Base-by-base conservation (phyloP, 2,329 filamentous ascomycete species). In the Alternaria panax region DNA sequence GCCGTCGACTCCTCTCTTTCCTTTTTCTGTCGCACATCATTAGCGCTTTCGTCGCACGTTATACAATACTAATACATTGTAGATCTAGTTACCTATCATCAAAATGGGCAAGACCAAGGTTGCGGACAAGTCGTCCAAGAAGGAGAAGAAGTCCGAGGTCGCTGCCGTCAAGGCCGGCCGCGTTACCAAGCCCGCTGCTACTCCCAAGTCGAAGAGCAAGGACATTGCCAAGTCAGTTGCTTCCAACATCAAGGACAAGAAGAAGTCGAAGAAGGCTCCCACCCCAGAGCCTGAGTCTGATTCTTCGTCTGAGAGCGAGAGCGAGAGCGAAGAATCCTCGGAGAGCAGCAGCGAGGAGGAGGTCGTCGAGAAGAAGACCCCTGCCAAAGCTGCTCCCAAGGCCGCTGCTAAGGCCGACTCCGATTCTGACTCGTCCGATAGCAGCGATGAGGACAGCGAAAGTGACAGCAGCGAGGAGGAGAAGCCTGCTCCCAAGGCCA, bases 191-290 rank as follows among this genome's bases (percentile, higher is more conserved):
- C 76, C 88, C 53, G 82, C 86, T 62, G 84, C 90, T 78, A 85
- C 85, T 66, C 80, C 87, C 75, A 89, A 88, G 80, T 80, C 84
- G 62, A 90, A 90, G 83, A 85, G 87, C 71, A 90, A 90, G 84
- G 83, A 88, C 65, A 75, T 86, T 57, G 87, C 87, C 70, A 90
- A 91, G 84, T 69, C 76, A 54, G 72, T 69, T 52, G 72, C 69
- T 54, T 64, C 67, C 51, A 66, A 71, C 59, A 71, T 80, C 53
- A 75, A 75, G 69, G 84, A 84, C 76, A 82, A 82, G 76, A 83
- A 83, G 80, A 85, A 84, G 78, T 74, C 74, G 59, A 80, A 82
- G 78, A 80, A 82, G 76, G 80, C 75, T 67, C 80, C 81, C 42
- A 81, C 80, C 53, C 81, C 82, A 51, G 80, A 81, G 76, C 77